Percentiles rank a stretch among this genome's conserved stretches.
phyloP scores from a whole-genome alignment of 306 rosid genomes.

The Lathyrus tuberosus region DNA sequence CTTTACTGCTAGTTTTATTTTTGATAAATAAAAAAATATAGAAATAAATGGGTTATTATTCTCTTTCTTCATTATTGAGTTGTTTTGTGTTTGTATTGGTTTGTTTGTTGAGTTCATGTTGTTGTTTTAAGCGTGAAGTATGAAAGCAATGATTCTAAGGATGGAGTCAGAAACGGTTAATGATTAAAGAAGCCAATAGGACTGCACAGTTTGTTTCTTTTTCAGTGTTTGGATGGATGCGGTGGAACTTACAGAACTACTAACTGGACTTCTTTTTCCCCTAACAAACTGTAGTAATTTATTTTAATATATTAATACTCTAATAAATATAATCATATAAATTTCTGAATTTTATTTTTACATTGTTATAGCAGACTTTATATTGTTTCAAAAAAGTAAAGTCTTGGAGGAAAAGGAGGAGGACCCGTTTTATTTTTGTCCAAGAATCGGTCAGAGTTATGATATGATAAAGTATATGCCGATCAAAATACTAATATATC shows the following conservation, averaged over 20 bases:
- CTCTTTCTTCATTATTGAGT: constrained; percentile 16
- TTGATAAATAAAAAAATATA: not conserved
- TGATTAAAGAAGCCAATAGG: constrained; percentile 43
- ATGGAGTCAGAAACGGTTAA: constrained; percentile 43
- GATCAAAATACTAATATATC: constrained; percentile 22
- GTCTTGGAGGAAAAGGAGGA: constrained; percentile 39
- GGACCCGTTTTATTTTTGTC: constrained; percentile 43
- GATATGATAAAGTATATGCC: constrained; percentile 37
- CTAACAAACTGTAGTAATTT: not conserved
- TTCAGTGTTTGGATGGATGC: constrained; percentile 4
- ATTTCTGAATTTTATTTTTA: constrained; percentile 28
- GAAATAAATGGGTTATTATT: not conserved
- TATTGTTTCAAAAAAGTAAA: constrained; percentile 53
- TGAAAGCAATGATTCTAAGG: constrained; percentile 53
- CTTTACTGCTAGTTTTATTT: not conserved
- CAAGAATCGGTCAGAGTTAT: constrained; percentile 63
- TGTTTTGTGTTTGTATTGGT: constrained; percentile 32
- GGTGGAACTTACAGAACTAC: constrained; percentile 6
- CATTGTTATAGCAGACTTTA: constrained; percentile 28
- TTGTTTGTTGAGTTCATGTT: constrained; percentile 34
- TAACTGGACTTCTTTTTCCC: not conserved
- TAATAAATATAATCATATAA: not conserved
- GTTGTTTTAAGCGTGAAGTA: constrained; percentile 61
- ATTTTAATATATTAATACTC: not conserved
- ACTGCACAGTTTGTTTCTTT: not conserved